A percentile compares a stretch with the other conserved stretches of the same genome.
Evolutionary conservation across 2,329 filamentous ascomycete species (phyloP).

Genomic region (Chrysosporium queenslandicum): DNA sequence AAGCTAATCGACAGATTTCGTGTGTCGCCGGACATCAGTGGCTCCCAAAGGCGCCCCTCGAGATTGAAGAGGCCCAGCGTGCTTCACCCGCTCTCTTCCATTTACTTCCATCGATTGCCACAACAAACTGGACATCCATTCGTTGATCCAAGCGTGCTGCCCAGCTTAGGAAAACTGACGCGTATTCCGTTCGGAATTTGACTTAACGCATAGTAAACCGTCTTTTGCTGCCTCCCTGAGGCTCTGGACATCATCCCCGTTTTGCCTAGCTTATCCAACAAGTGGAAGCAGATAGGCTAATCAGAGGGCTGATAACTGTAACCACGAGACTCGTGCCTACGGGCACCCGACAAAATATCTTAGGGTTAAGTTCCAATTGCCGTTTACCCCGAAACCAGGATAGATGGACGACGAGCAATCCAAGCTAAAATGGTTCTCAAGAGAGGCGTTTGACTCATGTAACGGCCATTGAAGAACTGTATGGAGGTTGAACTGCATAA

Average conservation of each 20-base stretch:
- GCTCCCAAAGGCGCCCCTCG: slow-evolving; percentile 44
- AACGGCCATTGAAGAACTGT: slow-evolving; percentile 69
- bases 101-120: slow-evolving; percentile 25
- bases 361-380: slow-evolving; percentile 96
- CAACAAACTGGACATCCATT: slow-evolving; percentile 47
- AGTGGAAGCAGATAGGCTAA: slow-evolving; percentile 42
- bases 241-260: slow-evolving; percentile 39
- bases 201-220: slow-evolving; percentile 39
- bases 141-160: slow-evolving; percentile 51
- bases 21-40: slow-evolving; percentile 16
- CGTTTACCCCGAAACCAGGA: slow-evolving; percentile 47
- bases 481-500: slow-evolving; percentile 51
- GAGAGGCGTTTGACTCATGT: slow-evolving; percentile 43
- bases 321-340: slow-evolving; percentile 54
- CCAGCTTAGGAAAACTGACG: slow-evolving; percentile 48
- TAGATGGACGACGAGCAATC: slow-evolving; percentile 39
- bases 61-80: slow-evolving; percentile 40
- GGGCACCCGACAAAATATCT: slow-evolving; percentile 38
- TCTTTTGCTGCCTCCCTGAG: slow-evolving; percentile 31
- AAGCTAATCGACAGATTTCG: background rate
- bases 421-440: slow-evolving; percentile 46
- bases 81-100: slow-evolving; percentile 44
- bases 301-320: slow-evolving; percentile 60
- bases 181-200: slow-evolving; percentile 33
- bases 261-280: slow-evolving; percentile 26